These are phyloP conservation scores for Rhynchosporium agropyri DNA, from an alignment of 2,329 filamentous ascomycete species.

Conservation along the genomic window DNA sequence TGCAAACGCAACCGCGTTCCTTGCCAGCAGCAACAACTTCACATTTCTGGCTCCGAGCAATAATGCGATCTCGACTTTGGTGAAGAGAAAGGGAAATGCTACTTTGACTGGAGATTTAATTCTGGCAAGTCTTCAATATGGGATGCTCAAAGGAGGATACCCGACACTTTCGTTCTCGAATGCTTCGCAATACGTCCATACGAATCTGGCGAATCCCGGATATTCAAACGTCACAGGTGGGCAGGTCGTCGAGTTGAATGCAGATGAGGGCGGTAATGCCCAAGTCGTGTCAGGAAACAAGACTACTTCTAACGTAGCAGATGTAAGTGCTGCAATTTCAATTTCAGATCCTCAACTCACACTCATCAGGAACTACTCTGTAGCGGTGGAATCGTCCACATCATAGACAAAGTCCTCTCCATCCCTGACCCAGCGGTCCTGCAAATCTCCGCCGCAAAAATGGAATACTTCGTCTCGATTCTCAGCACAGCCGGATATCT, in stretches of 20 bases:
- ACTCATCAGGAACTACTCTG: conserved; percentile 52
- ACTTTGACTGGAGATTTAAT: conserved; percentile 23
- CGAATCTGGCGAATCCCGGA: conserved; percentile 23
- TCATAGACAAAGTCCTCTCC: conserved; percentile 52
- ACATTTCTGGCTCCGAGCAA: conserved; percentile 31
- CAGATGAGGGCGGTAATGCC: conserved; percentile 19
- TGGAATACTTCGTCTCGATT: conserved; percentile 31
- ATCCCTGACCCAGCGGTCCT: conserved; percentile 44
- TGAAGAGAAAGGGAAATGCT: conserved; percentile 15
- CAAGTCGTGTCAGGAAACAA: conserved; percentile 27
- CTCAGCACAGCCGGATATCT: conserved; percentile 26
- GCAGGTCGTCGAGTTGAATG: conserved; percentile 28
- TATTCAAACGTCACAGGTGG: conserved; percentile 35
- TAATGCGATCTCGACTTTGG: conserved; percentile 26
- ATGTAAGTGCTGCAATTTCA: conserved; percentile 19
- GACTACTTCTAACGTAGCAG: conserved; percentile 21
- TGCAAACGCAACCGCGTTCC: conserved; percentile 18
- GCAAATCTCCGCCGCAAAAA: conserved; percentile 21
- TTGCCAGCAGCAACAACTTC: conserved; percentile 28
- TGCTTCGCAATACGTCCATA: conserved; percentile 29
- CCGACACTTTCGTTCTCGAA: conserved; percentile 26
- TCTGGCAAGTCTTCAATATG: conserved; percentile 31
- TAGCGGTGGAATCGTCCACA: conserved; percentile 57
- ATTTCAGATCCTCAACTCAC: background rate
- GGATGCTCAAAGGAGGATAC: conserved; percentile 29